phyloP scores from a whole-genome alignment of 495 filamentous ascomycete species.

The Margaritispora aquatica region DNA sequence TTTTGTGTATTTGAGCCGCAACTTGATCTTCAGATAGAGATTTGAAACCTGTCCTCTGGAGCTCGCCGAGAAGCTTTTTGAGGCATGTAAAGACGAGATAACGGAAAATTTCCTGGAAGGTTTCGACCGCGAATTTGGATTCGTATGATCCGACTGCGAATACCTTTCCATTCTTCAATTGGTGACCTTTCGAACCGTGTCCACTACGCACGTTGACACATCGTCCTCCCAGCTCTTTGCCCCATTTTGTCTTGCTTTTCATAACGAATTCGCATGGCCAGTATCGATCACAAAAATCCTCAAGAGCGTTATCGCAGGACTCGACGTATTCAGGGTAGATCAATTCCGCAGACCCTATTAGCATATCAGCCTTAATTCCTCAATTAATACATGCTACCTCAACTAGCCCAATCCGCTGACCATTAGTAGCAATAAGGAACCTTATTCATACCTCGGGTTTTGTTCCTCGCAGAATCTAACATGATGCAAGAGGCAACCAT shows the following conservation, averaged over 20 bases:
- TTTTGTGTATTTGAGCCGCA: background rate
- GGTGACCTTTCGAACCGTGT: constrained; percentile 26
- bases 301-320: constrained; percentile 15
- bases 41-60: background rate
- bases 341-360: background rate
- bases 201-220: constrained; percentile 15
- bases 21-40: background rate
- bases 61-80: background rate
- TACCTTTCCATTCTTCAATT: constrained; percentile 23
- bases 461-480: constrained; percentile 19
- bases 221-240: background rate
- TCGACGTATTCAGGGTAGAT: background rate
- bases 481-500: constrained; percentile 32
- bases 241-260: background rate
- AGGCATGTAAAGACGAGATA: background rate
- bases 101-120: background rate
- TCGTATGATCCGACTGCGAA: constrained; percentile 21
- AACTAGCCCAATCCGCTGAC: too few relatives aligned
- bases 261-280: constrained; percentile 19
- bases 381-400: constrained; percentile 7
- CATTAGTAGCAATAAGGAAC: too few relatives aligned
- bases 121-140: constrained; percentile 15
- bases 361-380: constrained; percentile 2
- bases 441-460: constrained; percentile 7
- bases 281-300: constrained; percentile 18